Conservation (phyloP, 495 filamentous ascomycete species). For the Hypoxylon intermedium region DNA sequence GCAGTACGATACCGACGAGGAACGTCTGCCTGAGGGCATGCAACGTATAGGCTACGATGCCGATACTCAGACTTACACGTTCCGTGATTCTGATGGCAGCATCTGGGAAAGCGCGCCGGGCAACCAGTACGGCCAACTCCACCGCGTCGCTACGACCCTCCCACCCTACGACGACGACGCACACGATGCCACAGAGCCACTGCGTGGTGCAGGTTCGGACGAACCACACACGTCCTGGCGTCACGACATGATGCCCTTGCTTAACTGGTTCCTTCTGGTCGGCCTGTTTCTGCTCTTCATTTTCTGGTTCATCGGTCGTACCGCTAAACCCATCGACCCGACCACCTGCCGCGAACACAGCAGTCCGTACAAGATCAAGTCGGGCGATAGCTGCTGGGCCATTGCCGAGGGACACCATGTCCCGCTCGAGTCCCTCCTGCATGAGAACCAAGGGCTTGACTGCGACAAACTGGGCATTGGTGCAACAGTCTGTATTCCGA, state of each 20-base stretch:
- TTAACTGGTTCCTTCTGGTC: constrained; percentile 46
- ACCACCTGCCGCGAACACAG: constrained; percentile 27
- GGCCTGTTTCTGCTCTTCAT: constrained; percentile 41
- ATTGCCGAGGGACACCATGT: constrained; percentile 36
- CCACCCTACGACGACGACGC: constrained; percentile 35
- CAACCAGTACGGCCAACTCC: constrained; percentile 52
- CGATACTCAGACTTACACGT: constrained; percentile 58
- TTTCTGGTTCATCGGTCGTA: constrained; percentile 38
- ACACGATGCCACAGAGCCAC: constrained; percentile 26
- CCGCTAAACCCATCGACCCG: constrained; percentile 16
- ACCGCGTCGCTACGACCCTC: constrained; percentile 33
- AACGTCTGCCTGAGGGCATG: constrained; percentile 62
- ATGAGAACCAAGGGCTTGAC: constrained; percentile 38
- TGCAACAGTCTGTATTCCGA: constrained; percentile 37
- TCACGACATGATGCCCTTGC: constrained; percentile 43
- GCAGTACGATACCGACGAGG: constrained; percentile 55
- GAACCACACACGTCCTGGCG: constrained; percentile 38
- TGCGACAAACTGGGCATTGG: constrained; percentile 40
- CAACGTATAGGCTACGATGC: constrained; percentile 61
- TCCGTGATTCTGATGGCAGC: constrained; percentile 49
- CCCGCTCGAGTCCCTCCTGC: constrained; percentile 37
- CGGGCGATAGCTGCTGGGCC: constrained; percentile 46
- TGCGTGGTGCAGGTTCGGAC: constrained; percentile 11
- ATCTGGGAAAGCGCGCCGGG: constrained; percentile 56
- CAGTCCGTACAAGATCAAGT: constrained; percentile 32